Conservation (phyloP, 192 early-diverging fungal genomes). For the Nowakowskiella sp. region DNA sequence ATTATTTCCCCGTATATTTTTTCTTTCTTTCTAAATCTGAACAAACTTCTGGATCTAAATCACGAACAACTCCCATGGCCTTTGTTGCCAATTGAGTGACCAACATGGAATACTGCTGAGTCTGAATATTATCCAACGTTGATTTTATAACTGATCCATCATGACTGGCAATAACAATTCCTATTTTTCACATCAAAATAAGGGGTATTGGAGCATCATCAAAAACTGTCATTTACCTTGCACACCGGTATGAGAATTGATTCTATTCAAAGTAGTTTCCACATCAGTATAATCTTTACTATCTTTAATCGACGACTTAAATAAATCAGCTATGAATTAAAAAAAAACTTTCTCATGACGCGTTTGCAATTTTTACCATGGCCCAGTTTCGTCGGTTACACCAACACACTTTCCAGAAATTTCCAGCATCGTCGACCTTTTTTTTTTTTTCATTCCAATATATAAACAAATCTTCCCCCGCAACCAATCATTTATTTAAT, state of each 20-base stretch:
- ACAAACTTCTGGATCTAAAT: constrained; percentile 41
- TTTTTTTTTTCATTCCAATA: too few species aligned
- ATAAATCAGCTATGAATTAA: too few species aligned
- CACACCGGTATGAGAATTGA: constrained; percentile 48
- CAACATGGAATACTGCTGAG: constrained; percentile 48
- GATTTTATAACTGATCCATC: constrained; percentile 46
- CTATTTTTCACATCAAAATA: constrained; percentile 1
- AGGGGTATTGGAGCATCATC: background rate
- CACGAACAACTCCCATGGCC: constrained; percentile 40
- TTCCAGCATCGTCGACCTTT: too few species aligned
- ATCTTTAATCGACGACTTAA: constrained; percentile 19
- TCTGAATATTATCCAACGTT: constrained; percentile 53
- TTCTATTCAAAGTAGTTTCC: constrained; percentile 36
- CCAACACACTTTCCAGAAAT: too few species aligned
- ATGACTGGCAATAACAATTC: constrained; percentile 46
- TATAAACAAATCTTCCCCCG: too few species aligned
- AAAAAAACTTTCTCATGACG: too few species aligned
- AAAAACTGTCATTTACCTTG: constrained; percentile 21
- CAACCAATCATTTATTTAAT: too few species aligned
- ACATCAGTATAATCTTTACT: constrained; percentile 36
- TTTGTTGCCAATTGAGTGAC: constrained; percentile 41
- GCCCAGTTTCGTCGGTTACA: too few species aligned
- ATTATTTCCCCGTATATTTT: background rate
- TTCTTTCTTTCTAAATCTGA: too few species aligned
- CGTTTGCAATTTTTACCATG: too few species aligned